Evolutionary conservation across 2,329 filamentous ascomycete genomes (phyloP), one percentile per base, ranked within the genome.

Genomic region (Zasmidium angulare): DNA sequence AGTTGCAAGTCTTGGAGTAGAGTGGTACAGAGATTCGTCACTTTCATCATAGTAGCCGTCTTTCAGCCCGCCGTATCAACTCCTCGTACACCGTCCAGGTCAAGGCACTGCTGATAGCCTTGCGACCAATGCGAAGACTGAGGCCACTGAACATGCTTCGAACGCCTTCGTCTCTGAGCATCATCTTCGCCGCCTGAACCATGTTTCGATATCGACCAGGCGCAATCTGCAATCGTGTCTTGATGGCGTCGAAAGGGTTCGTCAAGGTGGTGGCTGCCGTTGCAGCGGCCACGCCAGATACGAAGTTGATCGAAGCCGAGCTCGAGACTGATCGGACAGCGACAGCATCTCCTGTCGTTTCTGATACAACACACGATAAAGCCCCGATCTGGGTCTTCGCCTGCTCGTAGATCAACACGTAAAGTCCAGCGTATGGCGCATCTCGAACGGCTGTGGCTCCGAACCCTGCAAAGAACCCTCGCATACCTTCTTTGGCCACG

Each of bases 1-100:
- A 43, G 36, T 29, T 4, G 36, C 3, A 43, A 19, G n/a, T 10
- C 3, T 7, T 43, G 11, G 14, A 43, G 36, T 43, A 3, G 36
- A 43, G 9, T 43, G 36, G 36, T 9, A 14, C 14, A 14, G 29
- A 36, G 29, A 36, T 7, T 7, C 7, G 29, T 48, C 46, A 48
- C 22, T 26, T 36, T 58, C 55, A n/a, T n/a, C n/a, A 46, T 11
- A 62, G 60, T n/a, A 66, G 40, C 1, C 50, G 66, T 21, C 58
- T 77, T 74, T 87, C 86, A 0, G 89, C 89, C 67, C 89, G 83
- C 61, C 93, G 81, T 63, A 98, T 89, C 68, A 97, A 76, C 75
- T 97, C 93, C 78, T 99, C 95, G 72, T 99, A 99, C 46, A 97
- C 82, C 10, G 93, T 98, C 95, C 95, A 99, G 7, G 93, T 93